Evolutionary conservation across 192 early-diverging fungal species (phyloP), one percentile per base, ranked within the genome.

Genomic region (Podila minutissima): DNA sequence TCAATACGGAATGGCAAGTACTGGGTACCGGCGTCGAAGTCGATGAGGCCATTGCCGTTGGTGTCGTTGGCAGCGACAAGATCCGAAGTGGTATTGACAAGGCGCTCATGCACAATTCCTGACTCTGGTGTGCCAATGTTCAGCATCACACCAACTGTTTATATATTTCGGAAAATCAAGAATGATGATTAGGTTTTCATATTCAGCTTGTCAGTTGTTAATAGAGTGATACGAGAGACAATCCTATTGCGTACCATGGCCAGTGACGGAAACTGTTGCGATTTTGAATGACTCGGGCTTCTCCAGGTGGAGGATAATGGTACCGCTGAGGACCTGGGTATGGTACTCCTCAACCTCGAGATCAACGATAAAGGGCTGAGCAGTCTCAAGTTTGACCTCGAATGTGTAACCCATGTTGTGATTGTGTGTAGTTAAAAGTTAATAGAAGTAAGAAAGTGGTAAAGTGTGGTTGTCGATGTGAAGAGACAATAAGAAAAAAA

Each of bases 1-100:
- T 81, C 77, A 20, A 81, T 69, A 0, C 77, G 65, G 71, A 81
- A 81, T 13, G 77, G 77, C 24, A 81, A 17, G 19, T 29, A 51
- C 5, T 81, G 77, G 4, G 61, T 73, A 15, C 77, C 77, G 26
- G 77, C 22, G 0, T 38, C 33, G 17, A 81, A 59, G 2, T 28
- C 22, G 41, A 81, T 69, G 15, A 38, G 53, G 3, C 71, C 77
- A 15, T 63, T 32, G 15, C 77, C 77, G 5, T 81, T 64, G n/a
- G 71, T 73, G 50, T 81, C 77, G 28, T 81, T 81, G 46, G 77
- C 77, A 2, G 77, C 77, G 24, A 81, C 46, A 28, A 81, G 62
- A 24, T 81, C 77, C 8, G 38, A 19, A 0, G 38, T 59, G 24
- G 46, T 50, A 22, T 71, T 55, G 5, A 73, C 29, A 5, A 81